Conservation (phyloP, 2,329 filamentous ascomycete genomes). For the Fusarium bactridioides region DNA sequence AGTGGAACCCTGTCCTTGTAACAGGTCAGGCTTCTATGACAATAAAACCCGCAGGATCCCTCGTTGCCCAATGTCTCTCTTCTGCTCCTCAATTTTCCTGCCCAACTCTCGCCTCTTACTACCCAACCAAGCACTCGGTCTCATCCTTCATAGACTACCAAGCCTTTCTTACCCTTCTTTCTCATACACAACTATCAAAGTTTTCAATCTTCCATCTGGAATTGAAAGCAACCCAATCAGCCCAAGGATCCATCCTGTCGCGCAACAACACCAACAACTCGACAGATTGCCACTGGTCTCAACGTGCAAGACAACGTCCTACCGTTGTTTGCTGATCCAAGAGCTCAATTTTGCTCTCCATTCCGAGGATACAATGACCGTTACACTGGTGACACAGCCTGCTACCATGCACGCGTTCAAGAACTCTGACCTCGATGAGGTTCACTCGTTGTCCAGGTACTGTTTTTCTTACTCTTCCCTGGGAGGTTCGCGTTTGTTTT, state of each 20-base stretch:
- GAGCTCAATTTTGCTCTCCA: conserved; percentile 43
- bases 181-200: conserved; percentile 24
- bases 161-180: conserved; percentile 35
- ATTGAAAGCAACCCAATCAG: conserved; percentile 34
- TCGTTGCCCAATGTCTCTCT: conserved; percentile 49
- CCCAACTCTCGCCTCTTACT: conserved; percentile 48
- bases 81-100: conserved; percentile 43
- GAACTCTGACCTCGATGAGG: conserved; percentile 64
- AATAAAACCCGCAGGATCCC: conserved; percentile 62
- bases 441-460: conserved; percentile 69
- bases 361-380: conserved; percentile 57
- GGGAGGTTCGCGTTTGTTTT: conserved; percentile 52
- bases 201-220: conserved; percentile 34
- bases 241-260: conserved; percentile 43
- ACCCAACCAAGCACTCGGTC: conserved; percentile 47
- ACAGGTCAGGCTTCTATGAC: conserved; percentile 44
- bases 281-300: conserved; percentile 41
- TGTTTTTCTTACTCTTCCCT: conserved; percentile 59
- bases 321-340: conserved; percentile 42
- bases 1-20: conserved; percentile 38
- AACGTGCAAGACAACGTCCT: conserved; percentile 41
- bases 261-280: conserved; percentile 39
- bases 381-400: conserved; percentile 57
- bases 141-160: conserved; percentile 38
- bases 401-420: conserved; percentile 63